Base-by-base conservation (phyloP, 495 filamentous ascomycete genomes). In the Penicillium psychrofluorescens region DNA sequence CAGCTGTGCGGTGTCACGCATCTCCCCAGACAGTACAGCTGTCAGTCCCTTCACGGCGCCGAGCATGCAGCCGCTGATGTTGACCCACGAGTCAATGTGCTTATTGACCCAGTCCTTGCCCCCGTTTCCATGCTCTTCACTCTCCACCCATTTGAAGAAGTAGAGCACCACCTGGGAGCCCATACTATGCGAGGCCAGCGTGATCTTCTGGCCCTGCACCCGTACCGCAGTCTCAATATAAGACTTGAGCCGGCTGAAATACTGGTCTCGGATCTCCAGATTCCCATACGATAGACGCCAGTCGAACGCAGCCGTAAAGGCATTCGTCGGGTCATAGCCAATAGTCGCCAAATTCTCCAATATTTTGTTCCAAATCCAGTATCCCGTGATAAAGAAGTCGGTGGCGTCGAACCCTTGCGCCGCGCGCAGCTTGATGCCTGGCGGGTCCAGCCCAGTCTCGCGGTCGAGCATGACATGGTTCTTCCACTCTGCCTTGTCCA, bases 361-460 rank as follows among this genome's bases (percentile, higher is more conserved):
- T 41, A 98, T 95, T 67, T 98, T 98, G 55, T 85, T 95, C 92
- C 94, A 98, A 47, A 98, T 96, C 92, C 92, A 98, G 63, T 98
- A 98, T 8, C 84, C 83, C 28, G 78, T 77, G 49, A 75, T 76
- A 55, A 76, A 77, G 59, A 97, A 96, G 68, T 98, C 92, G n/a
- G 92, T 89, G 7, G 92, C 94, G 62, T 98, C 92, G 58, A 98
- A 98, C 4, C 92, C 92, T 63, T 97, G 94, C 0, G 94, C 90
- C 15, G 92, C 90, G 35, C 94, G 81, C 10, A 98, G 68, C 65
- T 97, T 97, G 54, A 97, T 85, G 2, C 85, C 86, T 0, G 89
- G 87, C 2, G 92, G 92, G 63, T 98, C 92, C 33, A 98, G 67
- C 4, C 92, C 92, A 2, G 91, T 95, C 31, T 78, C 59, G 59